A percentile compares a stretch with the other conserved stretches of the same genome.
phyloP scores from a whole-genome alignment of 2,329 filamentous ascomycete species.

The Ceratocystis papillata region DNA sequence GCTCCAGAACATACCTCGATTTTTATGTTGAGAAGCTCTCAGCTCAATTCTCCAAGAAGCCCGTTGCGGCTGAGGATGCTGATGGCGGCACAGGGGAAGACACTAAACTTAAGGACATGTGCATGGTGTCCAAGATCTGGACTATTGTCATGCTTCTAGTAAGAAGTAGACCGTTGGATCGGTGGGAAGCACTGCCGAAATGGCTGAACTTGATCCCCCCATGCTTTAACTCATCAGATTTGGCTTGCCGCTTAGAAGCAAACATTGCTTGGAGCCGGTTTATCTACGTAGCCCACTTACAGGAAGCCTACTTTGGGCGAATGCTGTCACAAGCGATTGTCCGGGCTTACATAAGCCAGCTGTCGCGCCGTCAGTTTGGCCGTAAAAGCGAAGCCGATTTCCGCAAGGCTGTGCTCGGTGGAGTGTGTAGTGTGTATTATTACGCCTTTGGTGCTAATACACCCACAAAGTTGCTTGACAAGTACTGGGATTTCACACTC shows the following conservation, averaged over 20 bases:
- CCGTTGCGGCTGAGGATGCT: constrained; percentile 25
- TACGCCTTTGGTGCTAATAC: constrained; percentile 66
- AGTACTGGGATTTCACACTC: constrained; percentile 69
- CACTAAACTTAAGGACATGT: constrained; percentile 25
- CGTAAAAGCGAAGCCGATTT: constrained; percentile 47
- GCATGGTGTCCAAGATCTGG: constrained; percentile 79
- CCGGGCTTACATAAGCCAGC: constrained; percentile 19
- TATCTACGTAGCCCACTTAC: constrained; percentile 59
- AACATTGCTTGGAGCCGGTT: constrained; percentile 80
- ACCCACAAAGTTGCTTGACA: constrained; percentile 54
- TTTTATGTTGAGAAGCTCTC: constrained; percentile 58
- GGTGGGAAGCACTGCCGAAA: constrained; percentile 60
- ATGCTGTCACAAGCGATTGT: constrained; percentile 32
- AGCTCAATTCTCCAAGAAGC: constrained; percentile 55
- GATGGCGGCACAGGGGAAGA: background rate
- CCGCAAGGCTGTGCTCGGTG: constrained; percentile 49
- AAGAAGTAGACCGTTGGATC: constrained; percentile 47
- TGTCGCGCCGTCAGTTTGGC: constrained; percentile 19
- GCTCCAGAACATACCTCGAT: constrained; percentile 54
- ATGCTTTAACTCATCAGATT: constrained; percentile 72
- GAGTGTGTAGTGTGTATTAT: constrained; percentile 71
- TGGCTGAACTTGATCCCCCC: constrained; percentile 72
- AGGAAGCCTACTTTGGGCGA: constrained; percentile 47
- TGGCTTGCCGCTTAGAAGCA: constrained; percentile 59
- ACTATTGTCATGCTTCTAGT: constrained; percentile 69